Conservation (phyloP, 768 basidiomycete genomes). For the Thelephora ganbajun region DNA sequence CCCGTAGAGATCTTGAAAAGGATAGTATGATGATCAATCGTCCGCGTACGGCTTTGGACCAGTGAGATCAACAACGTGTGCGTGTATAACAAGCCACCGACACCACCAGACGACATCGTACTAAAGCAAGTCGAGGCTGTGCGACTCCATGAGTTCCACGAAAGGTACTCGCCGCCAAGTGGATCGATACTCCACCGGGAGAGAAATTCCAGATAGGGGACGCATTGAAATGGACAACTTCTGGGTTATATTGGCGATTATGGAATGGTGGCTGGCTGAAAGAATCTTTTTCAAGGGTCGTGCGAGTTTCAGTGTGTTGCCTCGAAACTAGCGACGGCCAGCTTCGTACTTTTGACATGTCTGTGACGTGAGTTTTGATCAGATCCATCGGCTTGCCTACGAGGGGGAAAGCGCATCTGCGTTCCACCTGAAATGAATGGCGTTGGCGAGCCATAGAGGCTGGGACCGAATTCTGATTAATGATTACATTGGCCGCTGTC, state of each 20-base stretch:
- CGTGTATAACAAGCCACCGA: too few species aligned
- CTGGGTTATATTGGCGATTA: constrained; percentile 18
- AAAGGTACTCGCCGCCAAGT: constrained; percentile 5
- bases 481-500: neutral
- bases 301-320: constrained; percentile 30
- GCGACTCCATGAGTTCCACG: too few species aligned
- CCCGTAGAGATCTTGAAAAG: neutral
- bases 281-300: constrained; percentile 39
- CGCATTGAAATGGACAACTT: constrained; percentile 9
- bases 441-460: constrained; percentile 34
- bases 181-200: constrained; percentile 13
- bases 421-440: constrained; percentile 25
- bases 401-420: constrained; percentile 22
- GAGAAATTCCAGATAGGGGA: constrained; percentile 7
- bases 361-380: constrained; percentile 62
- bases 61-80: neutral
- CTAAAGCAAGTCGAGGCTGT: too few species aligned
- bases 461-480: constrained; percentile 27
- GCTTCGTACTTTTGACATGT: constrained; percentile 45
- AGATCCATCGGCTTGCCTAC: constrained; percentile 39
- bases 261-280: constrained; percentile 18
- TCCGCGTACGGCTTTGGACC: neutral
- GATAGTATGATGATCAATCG: neutral
- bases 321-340: constrained; percentile 8
- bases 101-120: too few species aligned